These are phyloP conservation scores for Prunus mume DNA, from an alignment of 306 rosid genomes.

Conservation along the genomic window DNA sequence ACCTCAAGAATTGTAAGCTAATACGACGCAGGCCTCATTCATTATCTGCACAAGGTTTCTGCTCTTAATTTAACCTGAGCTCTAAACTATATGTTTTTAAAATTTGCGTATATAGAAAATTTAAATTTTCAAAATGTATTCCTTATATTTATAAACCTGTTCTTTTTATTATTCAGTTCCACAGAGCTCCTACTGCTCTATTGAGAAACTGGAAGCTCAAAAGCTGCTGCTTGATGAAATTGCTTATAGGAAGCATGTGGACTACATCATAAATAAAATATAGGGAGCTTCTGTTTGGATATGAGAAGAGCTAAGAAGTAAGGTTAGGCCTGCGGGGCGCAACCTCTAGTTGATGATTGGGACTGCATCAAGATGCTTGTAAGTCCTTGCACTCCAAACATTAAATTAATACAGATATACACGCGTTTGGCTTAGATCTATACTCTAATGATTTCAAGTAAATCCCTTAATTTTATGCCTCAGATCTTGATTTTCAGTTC, in stretches of 20 bases:
- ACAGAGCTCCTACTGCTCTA: constrained; percentile 29
- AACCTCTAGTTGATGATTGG: constrained; percentile 61
- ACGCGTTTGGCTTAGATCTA: no score
- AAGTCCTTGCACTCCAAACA: constrained; percentile 10
- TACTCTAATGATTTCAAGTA: not conserved
- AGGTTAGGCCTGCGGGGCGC: constrained; percentile 39
- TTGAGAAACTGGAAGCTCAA: constrained; percentile 35
- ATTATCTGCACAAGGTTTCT: constrained; percentile 41
- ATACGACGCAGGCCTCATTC: constrained; percentile 38
- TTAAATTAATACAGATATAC: no score
- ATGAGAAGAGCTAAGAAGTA: constrained; percentile 11
- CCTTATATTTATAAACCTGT: not conserved
- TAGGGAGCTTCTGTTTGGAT: constrained; percentile 38
- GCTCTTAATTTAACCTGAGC: not conserved
- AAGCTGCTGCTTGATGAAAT: constrained; percentile 31
- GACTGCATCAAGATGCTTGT: constrained; percentile 46
- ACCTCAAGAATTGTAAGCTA: constrained; percentile 25
- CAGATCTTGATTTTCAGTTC: not conserved
- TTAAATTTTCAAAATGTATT: no score
- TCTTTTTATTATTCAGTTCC: constrained; percentile 19
- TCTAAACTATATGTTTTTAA: not conserved
- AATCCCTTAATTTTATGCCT: not conserved
- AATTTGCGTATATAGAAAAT: no score
- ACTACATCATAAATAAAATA: constrained; percentile 23
- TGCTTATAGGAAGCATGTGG: constrained; percentile 29